These are phyloP conservation scores for Exidia glandulosa DNA, from an alignment of 768 basidiomycete genomes.

Conservation along the genomic window DNA sequence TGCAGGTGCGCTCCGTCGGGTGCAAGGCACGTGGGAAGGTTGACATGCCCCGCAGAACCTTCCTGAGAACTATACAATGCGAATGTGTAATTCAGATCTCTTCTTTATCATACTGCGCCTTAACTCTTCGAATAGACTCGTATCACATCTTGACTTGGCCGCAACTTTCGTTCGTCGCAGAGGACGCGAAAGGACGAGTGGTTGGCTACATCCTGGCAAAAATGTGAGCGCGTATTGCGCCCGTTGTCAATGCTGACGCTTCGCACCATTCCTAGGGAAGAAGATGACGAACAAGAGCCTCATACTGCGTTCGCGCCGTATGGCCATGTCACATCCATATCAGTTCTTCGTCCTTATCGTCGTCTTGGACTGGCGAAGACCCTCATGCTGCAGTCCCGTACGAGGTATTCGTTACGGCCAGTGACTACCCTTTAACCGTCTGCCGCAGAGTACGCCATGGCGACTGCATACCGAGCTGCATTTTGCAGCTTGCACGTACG, in stretches of 20 bases:
- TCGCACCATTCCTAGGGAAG: not conserved
- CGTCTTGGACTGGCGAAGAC: conserved; percentile 90
- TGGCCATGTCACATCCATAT: conserved; percentile 95
- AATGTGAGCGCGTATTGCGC: conserved; percentile 44
- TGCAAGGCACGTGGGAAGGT: not conserved
- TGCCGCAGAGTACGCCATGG: conserved; percentile 33
- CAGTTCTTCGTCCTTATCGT: conserved; percentile 80
- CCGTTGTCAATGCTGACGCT: not conserved
- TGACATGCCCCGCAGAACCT: conserved; percentile 42
- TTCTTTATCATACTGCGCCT: not conserved
- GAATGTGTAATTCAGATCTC: conserved; percentile 44
- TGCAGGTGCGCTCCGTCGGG: conserved; percentile 23
- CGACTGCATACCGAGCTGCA: conserved; percentile 29
- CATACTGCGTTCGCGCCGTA: conserved; percentile 31
- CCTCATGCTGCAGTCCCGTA: conserved; percentile 87
- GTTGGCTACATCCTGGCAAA: conserved; percentile 95
- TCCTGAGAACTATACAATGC: conserved; percentile 83
- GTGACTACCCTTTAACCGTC: not conserved
- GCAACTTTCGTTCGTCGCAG: conserved; percentile 84
- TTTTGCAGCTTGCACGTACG: conserved; percentile 35
- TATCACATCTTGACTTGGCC: conserved; percentile 92
- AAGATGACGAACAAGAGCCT: not conserved
- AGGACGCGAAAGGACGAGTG: conserved; percentile 77
- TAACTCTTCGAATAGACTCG: conserved; percentile 44
- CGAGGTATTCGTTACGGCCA: conserved; percentile 17